A percentile compares a stretch with the other conserved stretches of the same genome.
Evolutionary conservation across 345 rosid species (phyloP).

Genomic region (Eucalyptus marginata): DNA sequence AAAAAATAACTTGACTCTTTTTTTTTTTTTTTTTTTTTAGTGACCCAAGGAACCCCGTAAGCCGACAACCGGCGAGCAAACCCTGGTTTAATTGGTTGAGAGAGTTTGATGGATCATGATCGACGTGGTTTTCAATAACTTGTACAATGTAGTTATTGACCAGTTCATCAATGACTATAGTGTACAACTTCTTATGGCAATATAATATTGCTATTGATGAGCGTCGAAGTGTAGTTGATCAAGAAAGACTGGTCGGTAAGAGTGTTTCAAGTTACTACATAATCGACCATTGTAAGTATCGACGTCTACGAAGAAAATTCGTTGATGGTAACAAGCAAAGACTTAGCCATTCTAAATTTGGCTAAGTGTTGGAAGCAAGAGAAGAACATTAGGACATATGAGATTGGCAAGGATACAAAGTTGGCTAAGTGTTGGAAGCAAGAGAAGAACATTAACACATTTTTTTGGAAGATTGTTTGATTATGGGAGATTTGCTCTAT

Average conservation of each 20-base stretch:
- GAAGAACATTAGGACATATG: no score
- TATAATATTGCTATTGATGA: neutral
- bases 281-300: neutral
- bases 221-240: neutral
- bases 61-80: no score
- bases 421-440: neutral
- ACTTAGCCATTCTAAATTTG: neutral
- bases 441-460: neutral
- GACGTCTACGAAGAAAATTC: neutral
- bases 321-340: neutral
- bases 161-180: neutral
- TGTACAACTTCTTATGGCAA: neutral
- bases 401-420: no score
- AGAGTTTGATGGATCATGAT: neutral
- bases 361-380: neutral
- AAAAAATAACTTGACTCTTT: neutral
- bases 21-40: neutral
- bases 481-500: neutral
- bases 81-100: neutral
- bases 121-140: neutral
- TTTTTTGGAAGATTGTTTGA: neutral
- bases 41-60: no score
- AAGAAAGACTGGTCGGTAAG: neutral
- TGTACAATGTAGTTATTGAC: neutral
- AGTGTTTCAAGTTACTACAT: neutral